Conservation (phyloP, 2,329 filamentous ascomycete species). For the Colletotrichum cuscutae region DNA sequence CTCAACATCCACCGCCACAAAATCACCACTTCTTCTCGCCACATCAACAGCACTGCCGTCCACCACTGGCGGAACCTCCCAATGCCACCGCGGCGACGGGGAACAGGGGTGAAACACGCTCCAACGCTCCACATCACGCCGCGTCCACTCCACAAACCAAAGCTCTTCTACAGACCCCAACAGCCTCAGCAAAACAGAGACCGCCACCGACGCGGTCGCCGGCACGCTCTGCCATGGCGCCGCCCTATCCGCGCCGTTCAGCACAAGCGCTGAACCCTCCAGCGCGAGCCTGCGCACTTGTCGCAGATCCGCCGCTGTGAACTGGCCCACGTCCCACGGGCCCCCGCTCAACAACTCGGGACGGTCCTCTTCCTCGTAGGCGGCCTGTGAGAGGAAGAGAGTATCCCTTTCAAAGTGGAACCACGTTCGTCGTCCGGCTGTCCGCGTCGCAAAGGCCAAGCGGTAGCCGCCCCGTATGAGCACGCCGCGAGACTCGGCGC, state of each 20-base stretch:
- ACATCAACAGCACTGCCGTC: not conserved
- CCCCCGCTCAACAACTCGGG: not conserved
- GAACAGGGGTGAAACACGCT: not conserved
- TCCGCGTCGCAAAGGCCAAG: not conserved
- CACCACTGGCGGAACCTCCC: not conserved
- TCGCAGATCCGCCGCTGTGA: not conserved
- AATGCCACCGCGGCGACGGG: not conserved
- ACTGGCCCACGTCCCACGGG: not conserved
- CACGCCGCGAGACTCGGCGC: not conserved
- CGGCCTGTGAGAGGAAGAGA: not conserved
- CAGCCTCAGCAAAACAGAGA: not conserved
- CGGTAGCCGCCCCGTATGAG: not conserved
- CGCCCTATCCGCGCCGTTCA: not conserved
- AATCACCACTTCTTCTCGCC: not conserved
- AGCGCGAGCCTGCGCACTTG: not conserved
- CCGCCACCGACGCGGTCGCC: not conserved
- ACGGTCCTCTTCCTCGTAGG: not conserved
- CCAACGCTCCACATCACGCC: not conserved
- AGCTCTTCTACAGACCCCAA: not conserved
- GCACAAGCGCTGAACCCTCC: not conserved
- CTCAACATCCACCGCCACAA: not conserved
- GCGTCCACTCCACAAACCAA: not conserved
- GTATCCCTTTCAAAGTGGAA: not conserved
- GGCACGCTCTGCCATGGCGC: not conserved
- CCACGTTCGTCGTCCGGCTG: not conserved